A percentile compares a stretch with the other conserved stretches of the same genome.
These are phyloP conservation scores for Cinchona pubescens DNA, from an alignment of 257 asterid species.

Conservation along the genomic window DNA sequence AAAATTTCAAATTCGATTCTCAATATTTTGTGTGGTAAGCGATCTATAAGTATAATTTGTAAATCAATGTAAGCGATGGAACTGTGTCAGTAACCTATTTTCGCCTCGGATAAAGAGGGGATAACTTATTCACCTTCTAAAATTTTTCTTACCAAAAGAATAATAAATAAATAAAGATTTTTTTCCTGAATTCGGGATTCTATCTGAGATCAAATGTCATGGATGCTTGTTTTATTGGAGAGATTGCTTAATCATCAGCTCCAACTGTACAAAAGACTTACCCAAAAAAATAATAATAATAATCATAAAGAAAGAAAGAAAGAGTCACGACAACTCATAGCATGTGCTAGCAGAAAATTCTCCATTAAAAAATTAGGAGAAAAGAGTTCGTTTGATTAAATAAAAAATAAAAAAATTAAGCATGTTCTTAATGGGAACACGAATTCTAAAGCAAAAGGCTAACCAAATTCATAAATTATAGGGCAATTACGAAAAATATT, in stretches of 20 bases:
- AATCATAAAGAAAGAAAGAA: constrained; percentile 10
- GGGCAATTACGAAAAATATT: background rate
- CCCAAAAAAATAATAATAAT: too few species aligned
- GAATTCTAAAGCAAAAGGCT: background rate
- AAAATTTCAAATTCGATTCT: too few species aligned
- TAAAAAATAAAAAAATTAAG: background rate
- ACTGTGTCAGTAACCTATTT: too few species aligned
- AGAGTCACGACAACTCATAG: constrained; percentile 14
- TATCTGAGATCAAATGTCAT: constrained; percentile 7
- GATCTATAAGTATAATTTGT: too few species aligned
- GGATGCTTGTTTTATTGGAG: constrained; percentile 1
- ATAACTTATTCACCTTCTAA: too few species aligned
- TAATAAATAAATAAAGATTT: too few species aligned
- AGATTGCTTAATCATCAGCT: constrained; percentile 11
- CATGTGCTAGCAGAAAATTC: constrained; percentile 21
- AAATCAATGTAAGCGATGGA: too few species aligned
- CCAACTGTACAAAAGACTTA: background rate
- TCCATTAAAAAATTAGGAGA: background rate
- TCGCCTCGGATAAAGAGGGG: too few species aligned
- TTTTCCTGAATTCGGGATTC: constrained; percentile 5
- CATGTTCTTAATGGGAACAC: constrained; percentile 12
- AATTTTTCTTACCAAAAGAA: too few species aligned
- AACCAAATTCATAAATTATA: background rate
- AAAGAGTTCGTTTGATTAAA: too few species aligned
- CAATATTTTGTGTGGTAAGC: too few species aligned